These are phyloP conservation scores for Pyrenula aspistea DNA, from an alignment of 495 filamentous ascomycete species.

Conservation along the genomic window DNA sequence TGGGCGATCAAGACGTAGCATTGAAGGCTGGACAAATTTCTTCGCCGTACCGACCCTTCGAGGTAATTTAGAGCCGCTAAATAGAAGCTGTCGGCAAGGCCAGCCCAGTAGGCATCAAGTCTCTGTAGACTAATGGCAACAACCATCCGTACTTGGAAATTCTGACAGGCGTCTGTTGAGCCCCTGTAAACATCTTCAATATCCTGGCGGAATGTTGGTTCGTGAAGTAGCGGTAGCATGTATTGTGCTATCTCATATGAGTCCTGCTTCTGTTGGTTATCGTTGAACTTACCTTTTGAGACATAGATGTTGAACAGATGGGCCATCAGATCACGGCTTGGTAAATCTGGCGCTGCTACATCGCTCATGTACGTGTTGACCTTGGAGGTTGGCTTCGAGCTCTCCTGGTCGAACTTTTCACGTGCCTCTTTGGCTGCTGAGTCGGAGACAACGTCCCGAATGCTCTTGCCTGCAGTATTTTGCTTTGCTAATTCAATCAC, in stretches of 20 bases:
- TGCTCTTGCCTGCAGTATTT: slow-evolving; percentile 70
- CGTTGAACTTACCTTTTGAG: slow-evolving; percentile 51
- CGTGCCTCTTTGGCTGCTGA: slow-evolving; percentile 47
- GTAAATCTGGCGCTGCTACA: slow-evolving; percentile 56
- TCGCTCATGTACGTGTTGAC: slow-evolving; percentile 70
- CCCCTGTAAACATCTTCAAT: slow-evolving; percentile 69
- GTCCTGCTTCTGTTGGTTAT: not conserved
- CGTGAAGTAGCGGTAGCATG: slow-evolving; percentile 74
- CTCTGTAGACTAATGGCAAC: slow-evolving; percentile 89
- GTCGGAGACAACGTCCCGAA: slow-evolving; percentile 77
- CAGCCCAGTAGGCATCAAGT: slow-evolving; percentile 65
- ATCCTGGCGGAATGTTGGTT: slow-evolving; percentile 63
- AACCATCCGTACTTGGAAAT: slow-evolving; percentile 79
- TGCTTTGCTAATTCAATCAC: slow-evolving; percentile 92
- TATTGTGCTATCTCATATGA: slow-evolving; percentile 52
- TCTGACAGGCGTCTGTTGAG: slow-evolving; percentile 63
- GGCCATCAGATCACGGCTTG: slow-evolving; percentile 52
- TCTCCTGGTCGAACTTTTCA: slow-evolving; percentile 40
- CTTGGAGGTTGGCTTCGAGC: slow-evolving; percentile 50
- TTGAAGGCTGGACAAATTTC: slow-evolving; percentile 81
- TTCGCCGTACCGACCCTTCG: slow-evolving; percentile 62
- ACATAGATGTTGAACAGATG: slow-evolving; percentile 68
- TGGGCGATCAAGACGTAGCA: slow-evolving; percentile 78
- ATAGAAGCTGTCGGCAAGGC: slow-evolving; percentile 84
- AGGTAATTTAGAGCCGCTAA: slow-evolving; percentile 72